A percentile compares a stretch with the other conserved stretches of the same genome.
phyloP scores from a whole-genome alignment of 352 stramenopile species.

The Phytophthora fragariae region DNA sequence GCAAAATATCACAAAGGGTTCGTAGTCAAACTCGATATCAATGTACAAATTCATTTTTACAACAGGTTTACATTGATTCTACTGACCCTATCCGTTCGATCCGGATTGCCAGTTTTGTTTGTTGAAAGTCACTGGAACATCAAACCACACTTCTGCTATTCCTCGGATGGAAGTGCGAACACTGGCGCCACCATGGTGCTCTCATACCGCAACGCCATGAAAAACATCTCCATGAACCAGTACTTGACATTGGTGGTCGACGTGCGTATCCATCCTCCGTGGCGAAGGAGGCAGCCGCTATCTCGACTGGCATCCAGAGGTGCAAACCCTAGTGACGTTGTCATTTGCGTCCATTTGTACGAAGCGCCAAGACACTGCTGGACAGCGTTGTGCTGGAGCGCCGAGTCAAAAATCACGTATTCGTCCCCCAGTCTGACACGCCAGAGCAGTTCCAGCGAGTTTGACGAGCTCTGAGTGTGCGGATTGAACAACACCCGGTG shows the following conservation, averaged over 20 bases:
- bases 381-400: slow-evolving; percentile 60
- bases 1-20: not conserved
- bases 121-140: slow-evolving; percentile 9
- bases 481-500: slow-evolving; percentile 70
- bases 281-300: slow-evolving; percentile 53
- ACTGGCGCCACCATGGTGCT: slow-evolving; percentile 61
- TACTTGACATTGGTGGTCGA: slow-evolving; percentile 51
- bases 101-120: slow-evolving; percentile 7
- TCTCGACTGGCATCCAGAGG: slow-evolving; percentile 19
- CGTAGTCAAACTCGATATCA: not conserved
- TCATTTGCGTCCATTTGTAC: slow-evolving; percentile 61
- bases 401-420: slow-evolving; percentile 66
- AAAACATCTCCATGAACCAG: slow-evolving; percentile 71
- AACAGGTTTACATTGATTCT: slow-evolving; percentile 7
- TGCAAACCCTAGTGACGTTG: slow-evolving; percentile 58
- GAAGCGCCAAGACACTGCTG: slow-evolving; percentile 57
- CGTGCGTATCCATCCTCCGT: slow-evolving; percentile 59
- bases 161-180: slow-evolving; percentile 39
- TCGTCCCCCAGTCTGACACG: slow-evolving; percentile 52
- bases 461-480: slow-evolving; percentile 56
- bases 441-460: slow-evolving; percentile 65
- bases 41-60: slow-evolving; percentile 26
- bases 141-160: slow-evolving; percentile 10
- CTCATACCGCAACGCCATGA: slow-evolving; percentile 69
- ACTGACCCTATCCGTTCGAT: slow-evolving; percentile 23